Evolutionary conservation across 2,329 filamentous ascomycete genomes (phyloP).

Genomic region (Ophiocordyceps camponoti-saundersi): DNA sequence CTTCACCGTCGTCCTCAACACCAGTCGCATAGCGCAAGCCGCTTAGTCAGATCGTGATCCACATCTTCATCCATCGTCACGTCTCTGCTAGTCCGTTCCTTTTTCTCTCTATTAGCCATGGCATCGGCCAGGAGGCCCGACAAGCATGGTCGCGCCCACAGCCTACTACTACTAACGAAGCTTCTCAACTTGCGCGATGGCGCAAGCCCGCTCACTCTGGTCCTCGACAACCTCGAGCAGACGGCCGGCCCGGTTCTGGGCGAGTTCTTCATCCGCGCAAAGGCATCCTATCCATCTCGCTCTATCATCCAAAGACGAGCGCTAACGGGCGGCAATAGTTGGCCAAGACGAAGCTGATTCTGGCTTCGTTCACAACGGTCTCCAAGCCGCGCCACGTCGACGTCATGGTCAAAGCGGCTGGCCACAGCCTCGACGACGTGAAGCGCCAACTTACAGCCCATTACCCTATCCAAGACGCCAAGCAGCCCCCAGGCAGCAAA

Average conservation of each 20-base stretch:
- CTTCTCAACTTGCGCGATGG: constrained; percentile 63
- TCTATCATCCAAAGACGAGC: not conserved
- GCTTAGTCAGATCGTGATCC: too few species aligned
- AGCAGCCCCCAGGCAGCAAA: constrained; percentile 6
- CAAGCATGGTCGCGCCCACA: constrained; percentile 61
- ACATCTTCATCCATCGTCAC: too few species aligned
- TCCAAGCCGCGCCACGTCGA: constrained; percentile 47
- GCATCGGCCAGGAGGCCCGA: not conserved
- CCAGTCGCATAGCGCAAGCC: too few species aligned
- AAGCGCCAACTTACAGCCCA: constrained; percentile 41
- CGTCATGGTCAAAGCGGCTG: constrained; percentile 45
- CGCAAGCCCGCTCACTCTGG: constrained; percentile 70
- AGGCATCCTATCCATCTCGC: constrained; percentile 21
- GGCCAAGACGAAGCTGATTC: constrained; percentile 53
- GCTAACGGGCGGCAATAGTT: constrained; percentile 17
- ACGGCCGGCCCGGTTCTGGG: constrained; percentile 49
- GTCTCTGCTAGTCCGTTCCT: too few species aligned
- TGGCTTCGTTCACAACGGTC: constrained; percentile 63
- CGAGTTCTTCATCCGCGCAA: constrained; percentile 62
- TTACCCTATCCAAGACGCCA: constrained; percentile 14
- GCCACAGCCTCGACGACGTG: constrained; percentile 39
- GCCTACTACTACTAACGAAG: constrained; percentile 67
- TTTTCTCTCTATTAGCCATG: not conserved
- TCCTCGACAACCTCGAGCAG: constrained; percentile 77
- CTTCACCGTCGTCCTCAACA: too few species aligned